These are phyloP conservation scores for Umbelopsis ramanniana DNA, from an alignment of 192 early-diverging fungal species.

Conservation along the genomic window DNA sequence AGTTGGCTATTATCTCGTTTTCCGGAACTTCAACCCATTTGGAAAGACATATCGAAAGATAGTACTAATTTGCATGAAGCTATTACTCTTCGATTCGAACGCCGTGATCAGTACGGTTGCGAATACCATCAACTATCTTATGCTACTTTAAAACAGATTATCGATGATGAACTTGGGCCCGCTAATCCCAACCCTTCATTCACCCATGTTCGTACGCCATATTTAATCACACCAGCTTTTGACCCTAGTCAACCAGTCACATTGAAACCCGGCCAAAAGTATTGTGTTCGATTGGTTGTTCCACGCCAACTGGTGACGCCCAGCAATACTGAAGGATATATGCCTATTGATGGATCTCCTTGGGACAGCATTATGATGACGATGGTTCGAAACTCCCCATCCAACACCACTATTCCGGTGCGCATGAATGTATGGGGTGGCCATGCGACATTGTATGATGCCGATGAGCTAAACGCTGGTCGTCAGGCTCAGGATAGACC, in stretches of 20 bases:
- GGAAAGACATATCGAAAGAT: background rate
- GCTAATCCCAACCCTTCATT: background rate
- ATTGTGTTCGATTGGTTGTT: background rate
- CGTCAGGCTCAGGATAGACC: slow-evolving; percentile 7
- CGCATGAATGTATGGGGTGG: background rate
- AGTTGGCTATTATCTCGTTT: background rate
- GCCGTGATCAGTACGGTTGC: background rate
- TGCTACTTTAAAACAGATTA: slow-evolving; percentile 3
- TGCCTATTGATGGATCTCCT: slow-evolving; percentile 4
- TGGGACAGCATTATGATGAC: slow-evolving; percentile 20
- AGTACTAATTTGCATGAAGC: background rate
- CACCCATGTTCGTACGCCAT: background rate
- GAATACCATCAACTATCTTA: slow-evolving; percentile 15
- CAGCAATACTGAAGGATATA: background rate
- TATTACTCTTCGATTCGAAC: background rate
- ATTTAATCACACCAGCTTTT: background rate
- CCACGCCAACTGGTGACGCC: background rate
- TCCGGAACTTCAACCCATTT: background rate
- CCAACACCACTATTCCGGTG: slow-evolving; percentile 1
- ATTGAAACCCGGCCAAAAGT: background rate
- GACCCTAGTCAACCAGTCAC: slow-evolving; percentile 1
- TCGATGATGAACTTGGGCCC: background rate
- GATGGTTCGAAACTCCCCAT: background rate
- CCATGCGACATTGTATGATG: slow-evolving; percentile 1
- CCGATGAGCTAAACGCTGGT: slow-evolving; percentile 5